phyloP scores from a whole-genome alignment of 2,329 filamentous ascomycete genomes.

The Phialophora chinensis region DNA sequence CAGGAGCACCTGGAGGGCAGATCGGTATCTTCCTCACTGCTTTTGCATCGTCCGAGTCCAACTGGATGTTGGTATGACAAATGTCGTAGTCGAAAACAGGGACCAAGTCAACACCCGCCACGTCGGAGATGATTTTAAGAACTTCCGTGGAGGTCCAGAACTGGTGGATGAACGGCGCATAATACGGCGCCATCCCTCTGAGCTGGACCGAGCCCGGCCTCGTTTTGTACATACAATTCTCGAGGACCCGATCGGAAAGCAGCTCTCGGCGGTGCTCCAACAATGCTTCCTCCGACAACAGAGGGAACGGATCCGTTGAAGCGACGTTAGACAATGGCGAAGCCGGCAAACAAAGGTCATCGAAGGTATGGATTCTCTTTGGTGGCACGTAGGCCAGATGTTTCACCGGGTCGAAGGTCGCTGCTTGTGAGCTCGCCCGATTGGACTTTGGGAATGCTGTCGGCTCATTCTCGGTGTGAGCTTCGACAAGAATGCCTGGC shows the following conservation, averaged over 20 bases:
- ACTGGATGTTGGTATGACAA: constrained; percentile 62
- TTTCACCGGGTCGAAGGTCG: constrained; percentile 20
- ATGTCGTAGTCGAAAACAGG: constrained; percentile 64
- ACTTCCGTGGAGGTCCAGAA: constrained; percentile 62
- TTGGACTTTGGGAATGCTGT: not conserved
- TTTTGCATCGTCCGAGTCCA: constrained; percentile 39
- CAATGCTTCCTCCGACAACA: constrained; percentile 66
- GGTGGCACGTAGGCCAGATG: constrained; percentile 23
- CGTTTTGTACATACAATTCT: constrained; percentile 61
- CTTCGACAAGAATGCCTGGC: constrained; percentile 10
- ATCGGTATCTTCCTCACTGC: constrained; percentile 29
- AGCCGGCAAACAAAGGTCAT: constrained; percentile 33
- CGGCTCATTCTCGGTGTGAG: not conserved
- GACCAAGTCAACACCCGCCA: constrained; percentile 63
- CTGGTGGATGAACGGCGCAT: constrained; percentile 66
- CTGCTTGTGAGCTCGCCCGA: not conserved
- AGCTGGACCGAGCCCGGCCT: constrained; percentile 59
- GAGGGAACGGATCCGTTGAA: constrained; percentile 65
- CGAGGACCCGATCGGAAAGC: constrained; percentile 59
- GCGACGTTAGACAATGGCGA: constrained; percentile 46
- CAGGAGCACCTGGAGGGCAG: constrained; percentile 27
- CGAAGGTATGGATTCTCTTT: constrained; percentile 20
- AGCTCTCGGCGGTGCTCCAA: constrained; percentile 65
- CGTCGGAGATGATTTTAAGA: constrained; percentile 59
- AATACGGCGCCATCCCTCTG: constrained; percentile 60